A percentile compares a stretch with the other conserved stretches of the same genome.
These are phyloP conservation scores for Microbotryum lychnidis-dioicae DNA, from an alignment of 1,284 basidiomycete genomes.

Conservation along the genomic window DNA sequence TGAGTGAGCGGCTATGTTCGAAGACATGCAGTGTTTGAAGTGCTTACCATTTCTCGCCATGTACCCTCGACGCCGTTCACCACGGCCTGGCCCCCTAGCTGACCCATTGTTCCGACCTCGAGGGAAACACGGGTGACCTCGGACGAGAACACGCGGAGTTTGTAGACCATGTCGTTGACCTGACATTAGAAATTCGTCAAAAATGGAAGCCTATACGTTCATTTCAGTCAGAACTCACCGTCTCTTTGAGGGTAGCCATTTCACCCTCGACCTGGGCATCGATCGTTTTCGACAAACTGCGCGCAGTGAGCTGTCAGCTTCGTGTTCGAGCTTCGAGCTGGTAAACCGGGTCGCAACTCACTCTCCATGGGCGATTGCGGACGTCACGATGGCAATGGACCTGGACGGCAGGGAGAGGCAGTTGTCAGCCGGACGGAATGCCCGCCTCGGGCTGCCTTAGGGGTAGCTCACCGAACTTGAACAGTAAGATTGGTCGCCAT, in stretches of 20 bases:
- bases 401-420: neutral
- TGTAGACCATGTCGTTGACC: conserved; percentile 84
- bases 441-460: no score
- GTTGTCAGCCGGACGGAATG: neutral
- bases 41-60: conserved; percentile 49
- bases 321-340: conserved; percentile 20
- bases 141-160: conserved; percentile 70
- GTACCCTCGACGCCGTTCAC: conserved; percentile 89
- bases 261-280: conserved; percentile 78
- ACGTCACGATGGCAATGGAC: conserved; percentile 27
- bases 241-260: conserved; percentile 67
- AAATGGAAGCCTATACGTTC: conserved; percentile 34
- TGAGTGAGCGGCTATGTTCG: neutral
- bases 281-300: conserved; percentile 49
- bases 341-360: neutral
- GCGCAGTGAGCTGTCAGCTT: conserved; percentile 30
- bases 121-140: conserved; percentile 56
- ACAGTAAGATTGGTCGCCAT: conserved; percentile 90
- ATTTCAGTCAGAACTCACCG: conserved; percentile 40
- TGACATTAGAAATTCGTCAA: conserved; percentile 46
- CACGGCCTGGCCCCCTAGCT: conserved; percentile 84
- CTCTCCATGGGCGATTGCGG: conserved; percentile 29
- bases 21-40: no score
- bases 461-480: conserved; percentile 64
- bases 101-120: conserved; percentile 87